A percentile compares a stretch with the other conserved stretches of the same genome.
These are phyloP conservation scores for Mortierella sp. DNA, from an alignment of 371 early-diverging fungal species.

Conservation along the genomic window DNA sequence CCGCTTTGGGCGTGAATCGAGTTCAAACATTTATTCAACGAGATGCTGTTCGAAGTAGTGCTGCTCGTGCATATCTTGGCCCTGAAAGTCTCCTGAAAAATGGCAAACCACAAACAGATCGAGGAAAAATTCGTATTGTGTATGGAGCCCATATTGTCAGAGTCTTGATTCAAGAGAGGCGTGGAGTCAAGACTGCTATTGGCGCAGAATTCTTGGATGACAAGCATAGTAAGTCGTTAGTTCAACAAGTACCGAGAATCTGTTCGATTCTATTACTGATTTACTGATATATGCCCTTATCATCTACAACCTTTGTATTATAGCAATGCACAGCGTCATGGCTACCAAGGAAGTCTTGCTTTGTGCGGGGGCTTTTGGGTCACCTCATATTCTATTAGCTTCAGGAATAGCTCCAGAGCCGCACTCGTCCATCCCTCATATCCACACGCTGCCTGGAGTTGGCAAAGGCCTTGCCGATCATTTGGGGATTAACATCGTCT, in stretches of 20 bases:
- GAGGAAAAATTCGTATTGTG: slow-evolving; percentile 40
- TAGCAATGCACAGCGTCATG: slow-evolving; percentile 41
- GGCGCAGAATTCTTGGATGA: slow-evolving; percentile 51
- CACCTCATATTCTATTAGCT: slow-evolving; percentile 49
- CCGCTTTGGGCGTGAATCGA: slow-evolving; percentile 38
- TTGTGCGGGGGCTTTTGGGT: slow-evolving; percentile 46
- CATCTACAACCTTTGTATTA: too few species aligned
- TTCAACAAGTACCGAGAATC: too few species aligned
- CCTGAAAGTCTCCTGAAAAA: slow-evolving; percentile 9
- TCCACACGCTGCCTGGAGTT: slow-evolving; percentile 56
- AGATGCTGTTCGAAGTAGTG: slow-evolving; percentile 46
- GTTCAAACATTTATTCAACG: slow-evolving; percentile 50
- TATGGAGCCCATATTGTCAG: slow-evolving; percentile 47
- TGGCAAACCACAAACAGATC: slow-evolving; percentile 11
- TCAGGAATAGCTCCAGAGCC: slow-evolving; percentile 45
- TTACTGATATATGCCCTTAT: too few species aligned
- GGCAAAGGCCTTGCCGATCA: slow-evolving; percentile 60
- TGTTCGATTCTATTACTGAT: background rate
- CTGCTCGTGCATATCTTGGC: slow-evolving; percentile 43
- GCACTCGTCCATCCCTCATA: slow-evolving; percentile 46
- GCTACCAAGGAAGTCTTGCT: slow-evolving; percentile 47
- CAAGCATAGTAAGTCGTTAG: slow-evolving; percentile 25
- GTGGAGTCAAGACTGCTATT: slow-evolving; percentile 37
- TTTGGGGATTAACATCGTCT: slow-evolving; percentile 31
- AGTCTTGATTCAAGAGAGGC: slow-evolving; percentile 29